Percentiles rank a stretch among this genome's conserved stretches.
Evolutionary conservation across 371 early-diverging fungal genomes (phyloP).

Genomic region (Rhizopus stolonifer): DNA sequence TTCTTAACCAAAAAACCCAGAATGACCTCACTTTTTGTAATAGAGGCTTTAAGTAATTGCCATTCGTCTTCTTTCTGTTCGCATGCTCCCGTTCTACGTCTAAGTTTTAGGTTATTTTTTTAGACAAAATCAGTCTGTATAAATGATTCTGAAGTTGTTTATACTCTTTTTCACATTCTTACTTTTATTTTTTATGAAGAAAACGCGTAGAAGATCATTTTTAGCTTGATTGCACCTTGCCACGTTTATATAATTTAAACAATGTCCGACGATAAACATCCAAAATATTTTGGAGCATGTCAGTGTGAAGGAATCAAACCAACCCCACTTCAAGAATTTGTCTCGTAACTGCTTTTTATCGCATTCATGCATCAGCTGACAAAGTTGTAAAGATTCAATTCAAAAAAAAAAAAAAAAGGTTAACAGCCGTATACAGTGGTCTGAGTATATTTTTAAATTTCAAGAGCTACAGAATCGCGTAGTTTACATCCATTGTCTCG

Average conservation of each 20-base stretch:
- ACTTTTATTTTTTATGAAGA: slow-evolving; percentile 1
- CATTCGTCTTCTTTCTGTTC: slow-evolving; percentile 1
- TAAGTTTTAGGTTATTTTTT: neutral
- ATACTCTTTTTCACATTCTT: slow-evolving; percentile 1
- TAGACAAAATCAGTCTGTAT: slow-evolving; percentile 3
- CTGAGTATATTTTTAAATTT: slow-evolving; percentile 4
- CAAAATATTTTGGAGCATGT: slow-evolving; percentile 3
- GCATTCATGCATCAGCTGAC: slow-evolving; percentile 1
- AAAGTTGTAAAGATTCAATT: neutral
- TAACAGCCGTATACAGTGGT: slow-evolving; percentile 1
- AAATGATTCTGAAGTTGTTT: neutral
- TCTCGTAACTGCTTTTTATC: neutral
- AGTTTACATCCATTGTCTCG: too few species aligned
- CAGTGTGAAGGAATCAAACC: neutral
- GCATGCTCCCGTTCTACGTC: slow-evolving; percentile 1
- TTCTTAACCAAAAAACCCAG: slow-evolving; percentile 3
- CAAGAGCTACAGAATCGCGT: neutral
- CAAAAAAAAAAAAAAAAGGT: slow-evolving; percentile 3
- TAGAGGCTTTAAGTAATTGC: slow-evolving; percentile 3
- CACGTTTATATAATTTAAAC: neutral
- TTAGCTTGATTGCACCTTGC: slow-evolving; percentile 1
- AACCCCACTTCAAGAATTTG: slow-evolving; percentile 1
- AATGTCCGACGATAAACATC: slow-evolving; percentile 2
- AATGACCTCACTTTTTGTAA: slow-evolving; percentile 1
- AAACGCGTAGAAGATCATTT: neutral